Evolutionary conservation across 306 rosid species (phyloP).

Genomic region (Ochetophila trinervis): DNA sequence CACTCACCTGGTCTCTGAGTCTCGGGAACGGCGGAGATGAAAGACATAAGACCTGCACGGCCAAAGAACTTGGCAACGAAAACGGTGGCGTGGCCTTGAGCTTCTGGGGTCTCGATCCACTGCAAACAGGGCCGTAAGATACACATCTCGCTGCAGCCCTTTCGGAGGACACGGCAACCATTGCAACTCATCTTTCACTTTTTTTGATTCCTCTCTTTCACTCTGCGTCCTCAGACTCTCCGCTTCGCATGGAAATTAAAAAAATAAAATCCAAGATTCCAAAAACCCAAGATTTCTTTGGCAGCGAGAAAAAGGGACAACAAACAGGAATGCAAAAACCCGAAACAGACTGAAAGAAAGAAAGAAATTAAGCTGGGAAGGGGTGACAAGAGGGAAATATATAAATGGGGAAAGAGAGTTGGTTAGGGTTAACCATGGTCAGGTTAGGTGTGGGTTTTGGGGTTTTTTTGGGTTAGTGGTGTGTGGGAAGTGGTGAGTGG

Average conservation of each 20-base stretch:
- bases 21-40: constrained; percentile 89
- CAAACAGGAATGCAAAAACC: not conserved
- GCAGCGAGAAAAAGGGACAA: constrained; percentile 21
- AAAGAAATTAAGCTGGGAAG: not conserved
- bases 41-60: constrained; percentile 98
- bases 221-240: not conserved
- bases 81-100: constrained; percentile 95
- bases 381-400: constrained; percentile 6
- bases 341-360: not conserved
- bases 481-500: constrained; percentile 5
- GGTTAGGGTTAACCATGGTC: constrained; percentile 15
- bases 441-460: not conserved
- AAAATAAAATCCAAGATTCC: not conserved
- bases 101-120: constrained; percentile 84
- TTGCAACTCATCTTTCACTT: constrained; percentile 73
- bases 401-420: not conserved
- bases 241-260: constrained; percentile 34
- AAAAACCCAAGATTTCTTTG: constrained; percentile 5
- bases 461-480: not conserved
- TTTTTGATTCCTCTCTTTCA: not conserved
- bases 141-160: constrained; percentile 96
- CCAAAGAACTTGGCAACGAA: constrained; percentile 98
- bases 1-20: constrained; percentile 67
- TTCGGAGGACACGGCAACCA: constrained; percentile 96
- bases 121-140: constrained; percentile 84